These are phyloP conservation scores for Protomyces macrosporus DNA, from an alignment of 1,139 yeast species.

Conservation along the genomic window DNA sequence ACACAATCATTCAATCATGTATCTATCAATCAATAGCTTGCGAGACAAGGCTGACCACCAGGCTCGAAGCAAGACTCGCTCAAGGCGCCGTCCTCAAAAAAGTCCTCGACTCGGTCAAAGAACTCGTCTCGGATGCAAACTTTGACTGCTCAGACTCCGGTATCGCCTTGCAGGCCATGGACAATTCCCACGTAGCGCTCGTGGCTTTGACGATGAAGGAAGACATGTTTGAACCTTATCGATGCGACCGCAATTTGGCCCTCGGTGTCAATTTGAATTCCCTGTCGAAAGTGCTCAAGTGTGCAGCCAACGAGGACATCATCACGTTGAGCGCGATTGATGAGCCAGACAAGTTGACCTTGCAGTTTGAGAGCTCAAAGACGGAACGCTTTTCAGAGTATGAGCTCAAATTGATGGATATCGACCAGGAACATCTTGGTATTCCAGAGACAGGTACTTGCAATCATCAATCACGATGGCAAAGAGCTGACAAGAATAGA, in stretches of 20 bases:
- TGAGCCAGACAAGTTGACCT: slow-evolving; percentile 70
- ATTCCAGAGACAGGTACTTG: slow-evolving; percentile 72
- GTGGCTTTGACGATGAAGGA: slow-evolving; percentile 83
- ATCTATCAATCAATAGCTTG: too few relatives aligned
- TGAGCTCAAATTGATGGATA: slow-evolving; percentile 87
- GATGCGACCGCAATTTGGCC: slow-evolving; percentile 92
- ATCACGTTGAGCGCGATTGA: slow-evolving; percentile 89
- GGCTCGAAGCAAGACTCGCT: slow-evolving; percentile 97
- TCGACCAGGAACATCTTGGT: slow-evolving; percentile 88
- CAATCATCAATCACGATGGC: background rate
- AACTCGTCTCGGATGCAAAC: slow-evolving; percentile 33
- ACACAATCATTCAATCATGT: too few relatives aligned
- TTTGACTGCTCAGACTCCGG: slow-evolving; percentile 95
- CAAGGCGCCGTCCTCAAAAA: slow-evolving; percentile 88
- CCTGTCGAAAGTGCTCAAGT: slow-evolving; percentile 76
- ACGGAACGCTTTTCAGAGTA: slow-evolving; percentile 91
- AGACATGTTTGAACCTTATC: slow-evolving; percentile 84
- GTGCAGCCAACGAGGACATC: slow-evolving; percentile 87
- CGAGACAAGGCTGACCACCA: slow-evolving; percentile 36
- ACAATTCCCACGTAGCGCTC: slow-evolving; percentile 89
- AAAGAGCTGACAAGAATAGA: slow-evolving; percentile 35
- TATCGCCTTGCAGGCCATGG: slow-evolving; percentile 94
- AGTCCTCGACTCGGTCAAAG: slow-evolving; percentile 36
- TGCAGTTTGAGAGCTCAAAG: slow-evolving; percentile 72
- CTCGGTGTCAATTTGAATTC: slow-evolving; percentile 87